Evolutionary conservation across 2,329 filamentous ascomycete genomes (phyloP), one percentile per base, ranked within the genome.

Genomic region (Botrytis deweyae): DNA sequence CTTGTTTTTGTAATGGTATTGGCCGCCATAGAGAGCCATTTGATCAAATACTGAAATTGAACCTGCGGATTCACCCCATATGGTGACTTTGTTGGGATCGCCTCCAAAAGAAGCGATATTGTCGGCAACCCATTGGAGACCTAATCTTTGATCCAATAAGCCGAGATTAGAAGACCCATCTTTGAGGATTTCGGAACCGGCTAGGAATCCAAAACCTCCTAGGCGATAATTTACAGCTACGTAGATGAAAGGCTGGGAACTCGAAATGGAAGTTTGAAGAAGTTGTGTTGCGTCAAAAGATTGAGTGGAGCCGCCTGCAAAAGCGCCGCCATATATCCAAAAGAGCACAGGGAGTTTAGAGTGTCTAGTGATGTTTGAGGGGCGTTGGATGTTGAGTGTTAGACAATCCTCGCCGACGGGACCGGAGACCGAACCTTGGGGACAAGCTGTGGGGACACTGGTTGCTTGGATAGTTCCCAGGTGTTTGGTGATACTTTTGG

Each of bases 11-110:
- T 95, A 94, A 0, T 84, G 90, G 80, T 89, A 88, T 81, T 95
- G 85, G 18, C 93, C 93, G 38, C 89, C 88, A 76, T 92, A 93
- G 20, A 94, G 83, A 1, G 89, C 84, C 88, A 93, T 93, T 78
- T 95, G 93, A 79, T 94, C 88, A 67, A 92, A 87, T 1, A 93
- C 91, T 0, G 91, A 93, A 76, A 94, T 93, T 16, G 89, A 84
- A 0, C 88, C 88, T 0, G 88, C 87, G 20, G 85, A 87, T 74
- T 88, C 86, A 0, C 89, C 88, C 74, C 84, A 85, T 25, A 89
- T 84, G 0, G 87, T 88, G 0, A 90, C 85, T 16, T 85, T 83
- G 1, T 79, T 75, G 0, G 84, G 83, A 70, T 90, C 84, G 3
- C 88, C 88, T 0, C 88, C 87, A 72, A 90, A 96, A 0, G 88